Evolutionary conservation across 371 early-diverging fungal species (phyloP).

Genomic region (Chytridium lagenaria): DNA sequence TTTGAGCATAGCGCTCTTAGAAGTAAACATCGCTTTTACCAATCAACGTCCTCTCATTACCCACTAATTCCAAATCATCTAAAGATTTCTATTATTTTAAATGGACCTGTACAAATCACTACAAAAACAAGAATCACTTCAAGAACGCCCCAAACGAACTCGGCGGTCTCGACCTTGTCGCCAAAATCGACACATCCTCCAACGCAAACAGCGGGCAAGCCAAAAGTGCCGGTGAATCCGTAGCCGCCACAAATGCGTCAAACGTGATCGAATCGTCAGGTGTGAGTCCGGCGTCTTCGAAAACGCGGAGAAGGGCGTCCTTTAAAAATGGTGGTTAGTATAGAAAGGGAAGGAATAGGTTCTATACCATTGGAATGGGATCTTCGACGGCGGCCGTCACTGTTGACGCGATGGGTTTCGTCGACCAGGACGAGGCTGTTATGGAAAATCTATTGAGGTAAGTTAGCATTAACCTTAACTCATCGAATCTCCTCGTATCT

Average conservation of each 20-base stretch:
- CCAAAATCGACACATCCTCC: conserved; percentile 34
- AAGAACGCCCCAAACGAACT: conserved; percentile 1
- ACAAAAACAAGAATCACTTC: no score
- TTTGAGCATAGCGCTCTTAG: no score
- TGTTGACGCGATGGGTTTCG: conserved; percentile 45
- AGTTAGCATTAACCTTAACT: background rate
- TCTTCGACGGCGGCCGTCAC: conserved; percentile 39
- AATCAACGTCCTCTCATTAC: no score
- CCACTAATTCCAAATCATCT: no score
- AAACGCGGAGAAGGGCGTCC: conserved; percentile 34
- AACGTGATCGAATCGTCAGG: conserved; percentile 39
- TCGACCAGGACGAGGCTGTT: conserved; percentile 35
- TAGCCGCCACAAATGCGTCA: conserved; percentile 35
- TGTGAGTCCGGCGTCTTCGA: conserved; percentile 35
- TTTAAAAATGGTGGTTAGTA: background rate
- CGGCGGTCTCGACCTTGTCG: conserved; percentile 13
- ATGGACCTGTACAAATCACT: no score
- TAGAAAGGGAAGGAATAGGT: background rate
- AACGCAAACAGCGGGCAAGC: conserved; percentile 43
- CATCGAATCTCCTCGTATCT: no score
- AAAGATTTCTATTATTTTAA: no score
- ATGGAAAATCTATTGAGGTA: conserved; percentile 43
- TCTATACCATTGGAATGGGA: conserved; percentile 48
- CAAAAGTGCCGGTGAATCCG: conserved; percentile 34
- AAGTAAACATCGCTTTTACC: no score